Conservation (phyloP, 768 basidiomycete genomes). For the Peribolospora kevripleyi region DNA sequence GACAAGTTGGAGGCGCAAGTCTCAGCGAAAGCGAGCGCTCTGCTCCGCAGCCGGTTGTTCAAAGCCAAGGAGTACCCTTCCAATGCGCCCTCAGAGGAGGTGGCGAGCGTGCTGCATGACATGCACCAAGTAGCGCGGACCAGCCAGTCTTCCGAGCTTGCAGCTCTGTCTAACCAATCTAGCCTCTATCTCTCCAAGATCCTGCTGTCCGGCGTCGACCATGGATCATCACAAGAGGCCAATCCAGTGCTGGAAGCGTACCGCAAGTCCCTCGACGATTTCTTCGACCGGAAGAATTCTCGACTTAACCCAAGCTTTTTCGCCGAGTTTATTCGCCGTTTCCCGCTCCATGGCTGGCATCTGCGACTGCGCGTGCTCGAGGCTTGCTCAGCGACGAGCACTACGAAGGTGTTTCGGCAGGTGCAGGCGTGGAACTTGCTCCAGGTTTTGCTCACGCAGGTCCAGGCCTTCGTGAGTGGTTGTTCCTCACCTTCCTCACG, state of each 20-base stretch:
- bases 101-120: constrained; percentile 30
- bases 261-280: constrained; percentile 42
- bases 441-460: constrained; percentile 33
- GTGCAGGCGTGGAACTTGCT: constrained; percentile 47
- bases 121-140: constrained; percentile 44
- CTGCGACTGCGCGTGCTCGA: constrained; percentile 30
- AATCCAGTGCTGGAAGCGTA: constrained; percentile 33
- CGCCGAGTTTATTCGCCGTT: constrained; percentile 46
- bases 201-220: constrained; percentile 20
- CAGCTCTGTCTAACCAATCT: constrained; percentile 41
- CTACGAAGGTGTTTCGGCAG: constrained; percentile 51
- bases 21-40: constrained; percentile 60
- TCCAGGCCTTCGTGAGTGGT: constrained; percentile 21
- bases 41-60: constrained; percentile 46
- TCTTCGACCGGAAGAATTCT: constrained; percentile 56
- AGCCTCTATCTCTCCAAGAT: constrained; percentile 44
- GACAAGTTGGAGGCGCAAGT: constrained; percentile 61
- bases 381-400: constrained; percentile 22
- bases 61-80: constrained; percentile 46
- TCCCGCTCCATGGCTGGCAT: constrained; percentile 39
- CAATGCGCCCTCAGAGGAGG: constrained; percentile 21
- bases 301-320: constrained; percentile 49
- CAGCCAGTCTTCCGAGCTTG: constrained; percentile 36
- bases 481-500: not conserved
- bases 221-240: constrained; percentile 12